Evolutionary conservation across 2,329 filamentous ascomycete species (phyloP).

Genomic region (Ophiostoma montium): DNA sequence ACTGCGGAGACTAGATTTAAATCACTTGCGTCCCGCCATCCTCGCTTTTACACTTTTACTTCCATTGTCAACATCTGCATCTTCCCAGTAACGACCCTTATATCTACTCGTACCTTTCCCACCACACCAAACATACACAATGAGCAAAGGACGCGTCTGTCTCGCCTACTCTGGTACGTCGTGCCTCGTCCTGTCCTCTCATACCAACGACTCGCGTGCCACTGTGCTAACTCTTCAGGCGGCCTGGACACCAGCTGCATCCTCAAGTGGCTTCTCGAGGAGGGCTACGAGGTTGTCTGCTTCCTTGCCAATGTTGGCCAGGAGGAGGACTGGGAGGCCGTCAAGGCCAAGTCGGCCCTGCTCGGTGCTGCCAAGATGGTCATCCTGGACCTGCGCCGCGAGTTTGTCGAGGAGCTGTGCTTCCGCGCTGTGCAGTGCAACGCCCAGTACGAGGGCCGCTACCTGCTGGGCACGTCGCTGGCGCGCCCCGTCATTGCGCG

Average conservation of each 20-base stretch:
- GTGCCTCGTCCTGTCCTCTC: neutral
- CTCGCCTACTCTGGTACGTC: constrained; percentile 18
- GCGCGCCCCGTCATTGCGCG: constrained; percentile 58
- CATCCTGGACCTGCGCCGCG: constrained; percentile 51
- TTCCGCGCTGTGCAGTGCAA: constrained; percentile 68
- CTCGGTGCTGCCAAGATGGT: constrained; percentile 54
- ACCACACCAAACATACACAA: constrained; percentile 8
- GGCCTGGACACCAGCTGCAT: constrained; percentile 15
- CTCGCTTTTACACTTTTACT: neutral
- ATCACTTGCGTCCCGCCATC: constrained; percentile 1
- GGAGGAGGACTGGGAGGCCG: constrained; percentile 60
- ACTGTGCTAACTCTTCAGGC: constrained; percentile 7
- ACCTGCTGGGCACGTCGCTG: constrained; percentile 40
- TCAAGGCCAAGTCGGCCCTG: constrained; percentile 46
- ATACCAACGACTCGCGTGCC: too few species aligned
- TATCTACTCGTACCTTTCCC: neutral
- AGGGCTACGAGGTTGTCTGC: constrained; percentile 47
- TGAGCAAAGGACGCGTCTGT: constrained; percentile 22
- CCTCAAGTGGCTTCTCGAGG: constrained; percentile 23
- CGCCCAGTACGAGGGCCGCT: constrained; percentile 50
- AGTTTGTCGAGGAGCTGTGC: constrained; percentile 70
- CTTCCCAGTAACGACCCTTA: neutral
- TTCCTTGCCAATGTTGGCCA: constrained; percentile 60
- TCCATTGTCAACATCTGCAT: neutral
- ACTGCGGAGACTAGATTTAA: neutral